Evolutionary conservation across 495 filamentous ascomycete species (phyloP).

Genomic region (Mycothermus thermophilus): DNA sequence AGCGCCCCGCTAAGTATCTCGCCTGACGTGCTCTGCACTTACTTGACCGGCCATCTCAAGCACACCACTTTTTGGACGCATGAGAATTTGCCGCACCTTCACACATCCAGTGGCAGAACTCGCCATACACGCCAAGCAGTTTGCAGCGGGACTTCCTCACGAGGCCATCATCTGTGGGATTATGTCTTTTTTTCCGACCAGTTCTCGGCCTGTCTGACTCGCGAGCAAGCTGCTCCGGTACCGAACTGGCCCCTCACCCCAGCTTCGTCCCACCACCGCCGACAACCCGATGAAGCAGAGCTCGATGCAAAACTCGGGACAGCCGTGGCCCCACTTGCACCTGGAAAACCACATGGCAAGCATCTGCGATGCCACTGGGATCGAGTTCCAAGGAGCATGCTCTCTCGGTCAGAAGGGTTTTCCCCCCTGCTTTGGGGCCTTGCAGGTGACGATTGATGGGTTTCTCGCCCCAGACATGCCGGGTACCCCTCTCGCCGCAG

Average conservation of each 20-base stretch:
- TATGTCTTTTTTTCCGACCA: too few species aligned
- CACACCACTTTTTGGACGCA: slow-evolving; percentile 11
- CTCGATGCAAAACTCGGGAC: too few species aligned
- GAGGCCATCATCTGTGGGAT: too few species aligned
- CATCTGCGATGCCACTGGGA: slow-evolving; percentile 30
- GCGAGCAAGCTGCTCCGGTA: slow-evolving; percentile 15
- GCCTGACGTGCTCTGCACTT: too few species aligned
- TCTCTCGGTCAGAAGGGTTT: slow-evolving; percentile 16
- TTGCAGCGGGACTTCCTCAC: too few species aligned
- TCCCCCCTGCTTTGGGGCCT: slow-evolving; percentile 6
- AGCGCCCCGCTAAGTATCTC: too few species aligned
- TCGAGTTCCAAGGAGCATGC: too few species aligned
- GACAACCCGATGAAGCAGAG: too few species aligned
- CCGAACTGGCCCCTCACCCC: slow-evolving; percentile 9
- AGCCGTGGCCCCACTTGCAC: slow-evolving; percentile 14
- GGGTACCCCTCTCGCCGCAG: slow-evolving; percentile 2
- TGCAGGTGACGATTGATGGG: slow-evolving; percentile 5
- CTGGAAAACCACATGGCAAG: slow-evolving; percentile 34
- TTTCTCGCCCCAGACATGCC: slow-evolving; percentile 1
- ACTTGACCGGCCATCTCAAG: slow-evolving; percentile 1
- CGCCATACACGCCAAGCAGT: too few species aligned
- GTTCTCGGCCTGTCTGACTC: too few species aligned
- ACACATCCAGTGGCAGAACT: too few species aligned
- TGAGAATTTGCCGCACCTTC: slow-evolving; percentile 23
- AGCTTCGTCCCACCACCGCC: slow-evolving; percentile 6